Evolutionary conservation across 140 eudicot genomes (phyloP).

Genomic region (Flaveria floridana): DNA sequence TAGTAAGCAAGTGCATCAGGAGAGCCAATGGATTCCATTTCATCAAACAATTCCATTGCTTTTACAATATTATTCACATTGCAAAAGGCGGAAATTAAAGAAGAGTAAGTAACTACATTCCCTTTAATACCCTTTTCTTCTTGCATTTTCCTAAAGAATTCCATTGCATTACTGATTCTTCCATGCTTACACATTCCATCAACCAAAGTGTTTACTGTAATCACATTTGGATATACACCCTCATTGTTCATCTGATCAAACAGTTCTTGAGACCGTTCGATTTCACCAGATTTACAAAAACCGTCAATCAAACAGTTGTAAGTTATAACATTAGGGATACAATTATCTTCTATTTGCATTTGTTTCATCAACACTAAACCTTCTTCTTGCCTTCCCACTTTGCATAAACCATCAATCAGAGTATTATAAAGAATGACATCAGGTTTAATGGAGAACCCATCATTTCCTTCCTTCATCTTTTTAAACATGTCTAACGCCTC

Average conservation of each 20-base stretch:
- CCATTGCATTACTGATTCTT: conserved; percentile 58
- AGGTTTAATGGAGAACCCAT: conserved; percentile 49
- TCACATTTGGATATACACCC: conserved; percentile 46
- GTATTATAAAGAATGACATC: conserved; percentile 72
- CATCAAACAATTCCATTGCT: conserved; percentile 63
- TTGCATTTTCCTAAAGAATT: conserved; percentile 55
- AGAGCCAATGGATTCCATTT: conserved; percentile 51
- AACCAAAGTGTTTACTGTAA: conserved; percentile 64
- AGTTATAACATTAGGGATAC: conserved; percentile 56
- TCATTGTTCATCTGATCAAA: conserved; percentile 53
- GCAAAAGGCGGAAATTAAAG: conserved; percentile 63
- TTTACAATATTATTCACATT: conserved; percentile 62
- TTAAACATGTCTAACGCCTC: conserved; percentile 61
- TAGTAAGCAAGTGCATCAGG: conserved; percentile 74
- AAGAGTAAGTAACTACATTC: conserved; percentile 56
- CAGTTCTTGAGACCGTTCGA: conserved; percentile 51
- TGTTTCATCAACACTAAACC: conserved; percentile 51
- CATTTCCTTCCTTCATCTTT: conserved; percentile 55
- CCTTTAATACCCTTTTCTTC: conserved; percentile 64
- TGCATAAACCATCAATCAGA: conserved; percentile 74
- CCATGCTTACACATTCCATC: conserved; percentile 78
- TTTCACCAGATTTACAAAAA: conserved; percentile 76
- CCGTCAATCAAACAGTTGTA: conserved; percentile 80
- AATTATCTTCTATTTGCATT: conserved; percentile 48
- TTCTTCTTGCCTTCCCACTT: conserved; percentile 79